Base-by-base conservation (phyloP, 2,329 filamentous ascomycete genomes). In the Ploettnerulaceae sp. region DNA sequence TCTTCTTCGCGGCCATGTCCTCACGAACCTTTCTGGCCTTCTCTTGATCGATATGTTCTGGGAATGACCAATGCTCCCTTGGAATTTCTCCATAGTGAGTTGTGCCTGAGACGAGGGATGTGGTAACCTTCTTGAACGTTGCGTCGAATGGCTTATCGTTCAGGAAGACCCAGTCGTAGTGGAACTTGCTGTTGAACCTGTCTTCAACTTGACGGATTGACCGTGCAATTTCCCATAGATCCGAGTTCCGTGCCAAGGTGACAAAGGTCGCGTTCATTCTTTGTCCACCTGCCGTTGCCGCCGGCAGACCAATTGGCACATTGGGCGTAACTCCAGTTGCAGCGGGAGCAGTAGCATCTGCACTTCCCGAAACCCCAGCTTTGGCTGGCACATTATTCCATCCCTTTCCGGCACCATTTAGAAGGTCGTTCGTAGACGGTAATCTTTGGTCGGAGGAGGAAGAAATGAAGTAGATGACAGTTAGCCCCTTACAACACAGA, bases 81-180 rank as follows among this genome's bases (percentile, higher is more conserved):
- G 87, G 82, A 53, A 98, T 97, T 66, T 84, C 74, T 65, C 90
- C 93, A 66, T 96, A 98, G 66, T 86, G 80, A 35, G 93, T 90
- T 59, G 81, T 95, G 47, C 93, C 93, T 9, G 91, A 97, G n/a
- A 94, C 86, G 28, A 98, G 77, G 1, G 89, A 83, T 4, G 78
- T 77, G 3, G 93, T 98, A 56, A 97, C 76, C 68, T 89, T 91
- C 69, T 90, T 97, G 76, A 98, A 98, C 7, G 81, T 82, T 3
- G 87, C 86, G 64, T 95, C 86, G 63, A 98, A 98, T 0, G 89
- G 87, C 66, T 90, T 81, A 66, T 98, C 93, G 69, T 98, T 98
- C 52, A 98, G 74, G 72, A 98, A 98, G 43, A 98, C 91, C 94
- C 94, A 98, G 66, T 97, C 91, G 70, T 98, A 98, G 73, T 95